Conservation (phyloP, 2,329 filamentous ascomycete genomes). For the Neofusicoccum sp. region DNA sequence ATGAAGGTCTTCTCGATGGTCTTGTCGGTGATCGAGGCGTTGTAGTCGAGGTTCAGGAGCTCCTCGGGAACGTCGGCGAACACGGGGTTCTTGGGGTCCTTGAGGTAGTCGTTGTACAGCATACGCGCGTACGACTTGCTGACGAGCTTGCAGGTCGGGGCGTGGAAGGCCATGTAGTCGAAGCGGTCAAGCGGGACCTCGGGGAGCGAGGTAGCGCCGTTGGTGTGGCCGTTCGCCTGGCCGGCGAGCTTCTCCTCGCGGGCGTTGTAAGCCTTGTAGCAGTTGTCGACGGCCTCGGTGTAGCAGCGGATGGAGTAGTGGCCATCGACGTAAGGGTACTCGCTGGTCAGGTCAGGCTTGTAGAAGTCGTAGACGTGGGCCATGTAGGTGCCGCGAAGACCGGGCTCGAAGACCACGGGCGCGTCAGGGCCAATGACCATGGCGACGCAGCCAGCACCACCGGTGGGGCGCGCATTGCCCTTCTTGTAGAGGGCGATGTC, state of each 20-base stretch:
- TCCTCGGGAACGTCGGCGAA: slow-evolving; percentile 52
- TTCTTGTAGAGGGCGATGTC: slow-evolving; percentile 57
- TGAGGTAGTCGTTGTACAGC: slow-evolving; percentile 53
- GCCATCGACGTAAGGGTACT: slow-evolving; percentile 54
- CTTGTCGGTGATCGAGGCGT: slow-evolving; percentile 51
- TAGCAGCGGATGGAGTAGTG: slow-evolving; percentile 55
- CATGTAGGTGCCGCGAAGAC: slow-evolving; percentile 51
- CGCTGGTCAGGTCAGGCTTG: slow-evolving; percentile 54
- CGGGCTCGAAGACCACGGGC: slow-evolving; percentile 50
- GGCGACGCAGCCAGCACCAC: slow-evolving; percentile 53
- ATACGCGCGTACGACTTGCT: slow-evolving; percentile 54
- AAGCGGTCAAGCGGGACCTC: slow-evolving; percentile 53
- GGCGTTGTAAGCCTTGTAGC: slow-evolving; percentile 55
- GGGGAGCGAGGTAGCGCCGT: slow-evolving; percentile 27
- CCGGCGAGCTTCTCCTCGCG: slow-evolving; percentile 48
- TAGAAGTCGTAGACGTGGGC: slow-evolving; percentile 56
- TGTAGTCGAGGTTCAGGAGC: slow-evolving; percentile 46
- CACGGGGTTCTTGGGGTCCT: slow-evolving; percentile 46
- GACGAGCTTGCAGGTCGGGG: slow-evolving; percentile 56
- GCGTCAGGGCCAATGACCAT: slow-evolving; percentile 54
- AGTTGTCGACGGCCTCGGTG: slow-evolving; percentile 51
- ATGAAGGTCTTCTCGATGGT: slow-evolving; percentile 55
- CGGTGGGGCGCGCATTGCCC: slow-evolving; percentile 52
- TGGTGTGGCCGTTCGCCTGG: slow-evolving; percentile 37
- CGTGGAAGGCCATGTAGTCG: slow-evolving; percentile 56